phyloP scores from a whole-genome alignment of 352 stramenopile species.

The Sclerospora graminicola region DNA sequence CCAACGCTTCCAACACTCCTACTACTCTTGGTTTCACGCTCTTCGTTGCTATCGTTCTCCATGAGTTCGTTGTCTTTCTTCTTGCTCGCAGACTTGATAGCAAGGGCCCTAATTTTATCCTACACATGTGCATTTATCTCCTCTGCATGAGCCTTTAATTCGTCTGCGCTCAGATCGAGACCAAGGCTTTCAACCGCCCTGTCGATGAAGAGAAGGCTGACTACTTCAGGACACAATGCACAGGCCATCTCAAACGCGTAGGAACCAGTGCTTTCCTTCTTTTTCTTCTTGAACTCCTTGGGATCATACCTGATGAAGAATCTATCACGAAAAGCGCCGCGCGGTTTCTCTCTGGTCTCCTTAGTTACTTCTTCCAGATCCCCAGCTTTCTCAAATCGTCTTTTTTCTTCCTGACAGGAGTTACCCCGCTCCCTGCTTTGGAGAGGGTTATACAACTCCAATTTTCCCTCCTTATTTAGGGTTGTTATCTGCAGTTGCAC shows the following conservation, averaged over 20 bases:
- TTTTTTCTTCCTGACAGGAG: background rate
- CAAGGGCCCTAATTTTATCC: background rate
- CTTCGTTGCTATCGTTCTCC: background rate
- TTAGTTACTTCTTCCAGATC: background rate
- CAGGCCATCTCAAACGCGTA: background rate
- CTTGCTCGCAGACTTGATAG: background rate
- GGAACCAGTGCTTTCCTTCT: background rate
- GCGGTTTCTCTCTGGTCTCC: background rate
- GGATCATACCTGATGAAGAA: background rate
- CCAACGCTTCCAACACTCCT: background rate
- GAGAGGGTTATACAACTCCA: background rate
- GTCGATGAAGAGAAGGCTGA: background rate
- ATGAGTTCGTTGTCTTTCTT: background rate
- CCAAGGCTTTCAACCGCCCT: background rate
- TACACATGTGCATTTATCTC: background rate
- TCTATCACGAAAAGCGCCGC: background rate
- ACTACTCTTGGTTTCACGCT: background rate
- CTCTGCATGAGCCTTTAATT: background rate
- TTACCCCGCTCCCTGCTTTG: background rate
- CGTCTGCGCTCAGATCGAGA: background rate
- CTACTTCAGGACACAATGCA: background rate
- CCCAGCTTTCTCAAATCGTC: too few species aligned
- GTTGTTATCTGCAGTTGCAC: background rate
- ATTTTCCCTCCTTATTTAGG: background rate
- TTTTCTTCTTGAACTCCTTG: background rate